A percentile compares a stretch with the other conserved stretches of the same genome.
phyloP scores from a whole-genome alignment of 768 basidiomycete species.

The Inosperma sp. region DNA sequence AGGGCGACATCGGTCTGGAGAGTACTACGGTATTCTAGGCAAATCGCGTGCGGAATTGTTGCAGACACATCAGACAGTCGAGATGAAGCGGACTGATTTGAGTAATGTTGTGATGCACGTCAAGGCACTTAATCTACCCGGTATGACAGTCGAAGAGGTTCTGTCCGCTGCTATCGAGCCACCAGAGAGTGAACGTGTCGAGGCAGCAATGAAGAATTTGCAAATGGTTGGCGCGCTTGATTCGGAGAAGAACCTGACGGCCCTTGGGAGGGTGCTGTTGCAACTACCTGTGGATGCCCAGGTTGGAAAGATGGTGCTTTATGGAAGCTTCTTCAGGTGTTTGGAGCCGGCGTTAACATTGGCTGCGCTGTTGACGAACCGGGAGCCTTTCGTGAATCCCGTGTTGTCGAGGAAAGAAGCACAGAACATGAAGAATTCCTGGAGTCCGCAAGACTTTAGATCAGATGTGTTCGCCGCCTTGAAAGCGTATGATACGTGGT shows the following conservation, averaged over 20 bases:
- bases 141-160: constrained; percentile 82
- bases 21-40: constrained; percentile 84
- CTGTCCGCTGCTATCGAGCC: constrained; percentile 83
- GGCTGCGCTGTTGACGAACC: constrained; percentile 85
- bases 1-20: constrained; percentile 84
- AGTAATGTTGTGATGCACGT: constrained; percentile 96
- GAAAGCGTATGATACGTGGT: constrained; percentile 81
- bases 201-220: constrained; percentile 72
- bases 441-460: constrained; percentile 73
- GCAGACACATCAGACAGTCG: constrained; percentile 81
- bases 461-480: constrained; percentile 81
- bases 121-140: constrained; percentile 87
- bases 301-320: constrained; percentile 84
- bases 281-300: constrained; percentile 88
- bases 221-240: constrained; percentile 88
- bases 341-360: constrained; percentile 82
- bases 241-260: constrained; percentile 67
- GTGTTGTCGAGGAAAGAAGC: constrained; percentile 71
- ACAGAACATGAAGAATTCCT: constrained; percentile 65
- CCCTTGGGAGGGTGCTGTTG: constrained; percentile 82
- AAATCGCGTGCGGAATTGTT: constrained; percentile 55
- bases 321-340: constrained; percentile 90
- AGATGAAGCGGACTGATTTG: constrained; percentile 90
- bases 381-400: constrained; percentile 88
- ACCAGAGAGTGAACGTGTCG: constrained; percentile 70